Evolutionary conservation across 108 stramenopile species (phyloP).

Genomic region (Schizochytrium sp.): DNA sequence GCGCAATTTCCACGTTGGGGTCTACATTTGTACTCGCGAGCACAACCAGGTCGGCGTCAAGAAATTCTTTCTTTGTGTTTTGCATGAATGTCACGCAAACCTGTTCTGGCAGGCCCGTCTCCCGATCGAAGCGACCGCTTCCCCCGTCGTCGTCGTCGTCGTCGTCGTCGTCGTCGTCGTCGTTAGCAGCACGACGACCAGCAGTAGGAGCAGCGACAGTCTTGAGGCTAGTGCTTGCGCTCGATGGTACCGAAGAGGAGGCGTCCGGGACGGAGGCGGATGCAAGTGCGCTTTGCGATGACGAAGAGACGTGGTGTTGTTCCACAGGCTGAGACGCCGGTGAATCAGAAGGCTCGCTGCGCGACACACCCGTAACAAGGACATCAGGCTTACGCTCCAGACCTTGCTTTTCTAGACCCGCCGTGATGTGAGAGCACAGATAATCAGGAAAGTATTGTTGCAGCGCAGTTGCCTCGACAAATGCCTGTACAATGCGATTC

Average conservation of each 20-base stretch:
- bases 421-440: background rate
- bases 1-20: background rate
- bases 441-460: constrained; percentile 6
- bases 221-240: too few relatives aligned
- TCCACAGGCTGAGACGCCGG: background rate
- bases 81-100: background rate
- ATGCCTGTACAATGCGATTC: background rate
- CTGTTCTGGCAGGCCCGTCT: background rate
- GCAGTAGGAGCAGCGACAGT: too few relatives aligned
- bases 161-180: background rate
- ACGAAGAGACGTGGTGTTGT: too few relatives aligned
- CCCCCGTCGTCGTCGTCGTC: background rate
- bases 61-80: background rate
- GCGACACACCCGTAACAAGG: background rate
- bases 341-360: background rate
- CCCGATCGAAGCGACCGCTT: background rate
- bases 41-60: background rate
- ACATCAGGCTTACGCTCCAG: background rate
- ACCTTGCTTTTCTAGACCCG: background rate
- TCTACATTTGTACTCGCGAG: background rate
- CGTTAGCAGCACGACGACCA: too few relatives aligned
- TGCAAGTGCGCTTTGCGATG: too few relatives aligned
- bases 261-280: too few relatives aligned
- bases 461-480: background rate
- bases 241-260: too few relatives aligned